A percentile compares a stretch with the other conserved stretches of the same genome.
Evolutionary conservation across 2,329 filamentous ascomycete genomes (phyloP).

Genomic region (Periglandula ipomoeae): DNA sequence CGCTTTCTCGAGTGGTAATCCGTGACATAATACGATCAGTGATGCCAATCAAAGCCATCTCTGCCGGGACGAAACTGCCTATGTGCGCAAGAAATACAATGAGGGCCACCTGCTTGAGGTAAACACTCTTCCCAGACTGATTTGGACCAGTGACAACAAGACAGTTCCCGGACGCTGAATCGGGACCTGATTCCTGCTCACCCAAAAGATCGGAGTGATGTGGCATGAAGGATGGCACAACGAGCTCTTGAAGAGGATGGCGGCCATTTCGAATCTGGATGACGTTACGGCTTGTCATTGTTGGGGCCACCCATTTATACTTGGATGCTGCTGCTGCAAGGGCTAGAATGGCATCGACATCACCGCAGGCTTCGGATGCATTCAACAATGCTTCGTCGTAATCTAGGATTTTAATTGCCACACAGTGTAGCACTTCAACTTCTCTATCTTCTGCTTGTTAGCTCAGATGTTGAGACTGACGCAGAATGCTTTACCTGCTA

Average conservation of each 20-base stretch:
- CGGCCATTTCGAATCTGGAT: conserved; percentile 70
- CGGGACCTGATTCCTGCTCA: conserved; percentile 31
- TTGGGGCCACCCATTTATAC: conserved; percentile 62
- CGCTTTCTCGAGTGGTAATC: conserved; percentile 63
- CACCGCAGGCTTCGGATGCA: conserved; percentile 74
- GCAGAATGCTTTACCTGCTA: conserved; percentile 55
- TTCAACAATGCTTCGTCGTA: conserved; percentile 56
- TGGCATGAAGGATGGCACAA: conserved; percentile 69
- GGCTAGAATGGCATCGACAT: conserved; percentile 78
- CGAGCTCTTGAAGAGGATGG: conserved; percentile 79
- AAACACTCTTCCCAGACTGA: conserved; percentile 93
- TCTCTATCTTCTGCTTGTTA: conserved; percentile 56
- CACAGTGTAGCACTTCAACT: conserved; percentile 74
- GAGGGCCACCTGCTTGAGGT: conserved; percentile 84
- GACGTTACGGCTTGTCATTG: conserved; percentile 59
- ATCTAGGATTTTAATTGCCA: conserved; percentile 62
- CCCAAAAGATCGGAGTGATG: conserved; percentile 69
- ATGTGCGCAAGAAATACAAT: conserved; percentile 90
- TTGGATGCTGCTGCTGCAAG: conserved; percentile 67
- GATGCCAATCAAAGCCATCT: conserved; percentile 65
- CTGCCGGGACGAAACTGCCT: conserved; percentile 83
- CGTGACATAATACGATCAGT: conserved; percentile 90
- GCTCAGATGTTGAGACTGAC: background rate
- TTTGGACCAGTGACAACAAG: conserved; percentile 88
- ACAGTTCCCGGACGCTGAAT: conserved; percentile 26